Evolutionary conservation across 2,329 filamentous ascomycete genomes (phyloP).

Genomic region (Clarireedia hainanense): DNA sequence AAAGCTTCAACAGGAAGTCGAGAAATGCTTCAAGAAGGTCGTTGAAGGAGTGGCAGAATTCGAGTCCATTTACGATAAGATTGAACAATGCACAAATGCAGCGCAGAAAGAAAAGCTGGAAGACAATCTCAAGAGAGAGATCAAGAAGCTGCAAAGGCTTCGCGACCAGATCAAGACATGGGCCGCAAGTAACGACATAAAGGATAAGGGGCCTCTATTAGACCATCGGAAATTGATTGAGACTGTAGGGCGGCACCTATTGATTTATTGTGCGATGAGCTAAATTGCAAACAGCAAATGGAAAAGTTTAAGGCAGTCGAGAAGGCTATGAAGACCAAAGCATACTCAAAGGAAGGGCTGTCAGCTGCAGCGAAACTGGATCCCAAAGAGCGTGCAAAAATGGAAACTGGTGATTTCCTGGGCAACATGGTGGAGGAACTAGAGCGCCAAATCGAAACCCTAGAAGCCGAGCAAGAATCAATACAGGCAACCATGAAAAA

Average conservation of each 20-base stretch:
- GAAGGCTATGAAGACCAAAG: conserved; percentile 99
- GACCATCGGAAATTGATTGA: conserved; percentile 96
- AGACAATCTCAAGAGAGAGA: conserved; percentile 96
- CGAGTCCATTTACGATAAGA: conserved; percentile 95
- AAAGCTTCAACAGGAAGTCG: conserved; percentile 96
- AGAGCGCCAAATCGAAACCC: conserved; percentile 83
- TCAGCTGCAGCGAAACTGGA: conserved; percentile 88
- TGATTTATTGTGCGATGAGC: conserved; percentile 13
- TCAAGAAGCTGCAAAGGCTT: conserved; percentile 97
- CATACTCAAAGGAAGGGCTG: conserved; percentile 95
- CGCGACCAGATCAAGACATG: conserved; percentile 99
- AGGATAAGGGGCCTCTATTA: conserved; percentile 92
- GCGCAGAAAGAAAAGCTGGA: conserved; percentile 98
- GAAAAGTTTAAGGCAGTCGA: conserved; percentile 99
- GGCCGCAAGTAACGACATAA: conserved; percentile 97
- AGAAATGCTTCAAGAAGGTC: conserved; percentile 99
- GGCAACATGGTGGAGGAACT: conserved; percentile 83
- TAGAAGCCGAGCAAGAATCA: conserved; percentile 82
- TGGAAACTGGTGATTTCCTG: conserved; percentile 81
- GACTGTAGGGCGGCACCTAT: conserved; percentile 53
- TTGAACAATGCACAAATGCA: conserved; percentile 82
- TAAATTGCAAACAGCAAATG: conserved; percentile 67
- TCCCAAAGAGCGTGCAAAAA: conserved; percentile 94
- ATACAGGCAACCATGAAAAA: conserved; percentile 90
- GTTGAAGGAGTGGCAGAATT: conserved; percentile 87